Conservation (phyloP, 257 asterid species). For the Petunia secreta region DNA sequence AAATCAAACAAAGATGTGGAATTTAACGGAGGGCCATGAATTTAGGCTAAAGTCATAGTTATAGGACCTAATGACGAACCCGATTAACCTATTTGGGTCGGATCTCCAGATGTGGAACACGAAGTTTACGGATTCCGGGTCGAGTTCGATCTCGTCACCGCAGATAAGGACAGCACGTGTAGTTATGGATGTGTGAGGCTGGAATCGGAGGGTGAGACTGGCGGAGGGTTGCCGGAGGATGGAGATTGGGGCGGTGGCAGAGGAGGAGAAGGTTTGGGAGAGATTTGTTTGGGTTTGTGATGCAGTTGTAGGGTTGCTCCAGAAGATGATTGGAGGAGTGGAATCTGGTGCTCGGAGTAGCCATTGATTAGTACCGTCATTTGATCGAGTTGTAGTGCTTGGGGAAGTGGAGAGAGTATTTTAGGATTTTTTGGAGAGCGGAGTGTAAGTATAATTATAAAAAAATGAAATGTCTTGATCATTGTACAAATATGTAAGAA, state of each 20-base stretch:
- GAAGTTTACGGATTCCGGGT: slow-evolving; percentile 53
- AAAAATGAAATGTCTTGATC: too few species aligned
- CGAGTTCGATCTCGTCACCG: slow-evolving; percentile 77
- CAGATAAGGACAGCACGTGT: slow-evolving; percentile 79
- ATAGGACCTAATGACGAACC: slow-evolving; percentile 84
- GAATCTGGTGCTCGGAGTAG: slow-evolving; percentile 79
- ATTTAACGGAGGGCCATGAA: slow-evolving; percentile 59
- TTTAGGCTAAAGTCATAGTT: slow-evolving; percentile 58
- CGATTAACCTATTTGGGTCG: slow-evolving; percentile 32
- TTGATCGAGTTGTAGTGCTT: slow-evolving; percentile 58
- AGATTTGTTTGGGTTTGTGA: slow-evolving; percentile 39
- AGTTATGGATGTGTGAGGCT: slow-evolving; percentile 53
- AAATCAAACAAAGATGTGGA: too few species aligned
- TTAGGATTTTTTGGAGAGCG: too few species aligned
- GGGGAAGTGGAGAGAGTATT: slow-evolving; percentile 20
- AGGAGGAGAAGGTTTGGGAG: too few species aligned
- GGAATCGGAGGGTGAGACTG: slow-evolving; percentile 77
- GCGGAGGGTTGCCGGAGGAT: slow-evolving; percentile 57
- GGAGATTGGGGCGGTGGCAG: too few species aligned
- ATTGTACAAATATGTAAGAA: too few species aligned
- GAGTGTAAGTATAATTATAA: too few species aligned
- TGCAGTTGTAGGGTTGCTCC: slow-evolving; percentile 85
- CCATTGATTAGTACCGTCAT: slow-evolving; percentile 84
- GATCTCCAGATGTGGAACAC: slow-evolving; percentile 67
- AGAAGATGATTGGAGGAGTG: slow-evolving; percentile 63